A percentile compares a stretch with the other conserved stretches of the same genome.
phyloP scores from a whole-genome alignment of 495 filamentous ascomycete species.

The Lophium mytilinum region DNA sequence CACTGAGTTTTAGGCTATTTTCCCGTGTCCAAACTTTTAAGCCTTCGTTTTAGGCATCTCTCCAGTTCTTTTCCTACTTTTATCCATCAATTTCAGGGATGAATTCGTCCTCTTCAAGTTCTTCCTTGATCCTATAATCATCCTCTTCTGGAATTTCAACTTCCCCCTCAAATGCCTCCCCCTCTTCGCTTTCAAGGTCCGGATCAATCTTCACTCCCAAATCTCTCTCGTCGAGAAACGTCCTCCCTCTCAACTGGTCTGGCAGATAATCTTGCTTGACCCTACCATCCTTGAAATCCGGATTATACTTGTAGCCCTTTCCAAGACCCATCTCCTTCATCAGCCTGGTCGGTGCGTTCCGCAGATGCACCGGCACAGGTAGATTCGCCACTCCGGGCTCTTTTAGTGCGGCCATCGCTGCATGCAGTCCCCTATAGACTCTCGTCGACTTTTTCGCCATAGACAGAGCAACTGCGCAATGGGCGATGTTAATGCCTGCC shows the following conservation, averaged over 20 bases:
- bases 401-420: slow-evolving; percentile 61
- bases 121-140: not conserved
- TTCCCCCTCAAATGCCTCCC: not conserved
- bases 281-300: slow-evolving; percentile 73
- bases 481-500: slow-evolving; percentile 83
- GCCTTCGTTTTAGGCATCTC: too few species aligned
- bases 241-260: slow-evolving; percentile 54
- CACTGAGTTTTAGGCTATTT: too few species aligned
- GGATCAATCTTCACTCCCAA: slow-evolving; percentile 71
- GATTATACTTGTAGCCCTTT: slow-evolving; percentile 92
- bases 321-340: slow-evolving; percentile 93
- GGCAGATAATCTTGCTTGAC: slow-evolving; percentile 89
- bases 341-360: slow-evolving; percentile 83
- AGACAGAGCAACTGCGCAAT: slow-evolving; percentile 75
- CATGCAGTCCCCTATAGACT: slow-evolving; percentile 74
- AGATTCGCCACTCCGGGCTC: slow-evolving; percentile 74
- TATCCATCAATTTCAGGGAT: too few species aligned
- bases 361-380: slow-evolving; percentile 75
- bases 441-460: slow-evolving; percentile 78
- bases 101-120: too few species aligned
- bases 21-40: too few species aligned
- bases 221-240: slow-evolving; percentile 75
- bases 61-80: too few species aligned
- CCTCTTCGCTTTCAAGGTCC: slow-evolving; percentile 32
- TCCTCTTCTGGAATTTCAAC: not conserved